phyloP scores from a whole-genome alignment of 1,139 yeast genomes.

The Pichia terricola region DNA sequence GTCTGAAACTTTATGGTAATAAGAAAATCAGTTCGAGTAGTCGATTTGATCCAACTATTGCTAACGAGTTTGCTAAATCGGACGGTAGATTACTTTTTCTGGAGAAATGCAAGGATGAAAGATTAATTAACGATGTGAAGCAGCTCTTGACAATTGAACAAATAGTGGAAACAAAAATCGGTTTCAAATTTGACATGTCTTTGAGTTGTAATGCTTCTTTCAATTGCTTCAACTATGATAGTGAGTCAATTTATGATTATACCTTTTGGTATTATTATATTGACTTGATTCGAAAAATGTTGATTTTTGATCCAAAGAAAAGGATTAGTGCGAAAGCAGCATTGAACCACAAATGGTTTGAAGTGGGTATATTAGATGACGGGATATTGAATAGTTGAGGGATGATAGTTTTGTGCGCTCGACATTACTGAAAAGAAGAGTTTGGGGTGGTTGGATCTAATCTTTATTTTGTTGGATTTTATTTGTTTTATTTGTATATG shows the following conservation, averaged over 20 bases:
- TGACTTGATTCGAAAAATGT: slow-evolving; percentile 52
- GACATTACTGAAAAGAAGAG: neutral
- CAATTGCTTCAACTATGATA: slow-evolving; percentile 13
- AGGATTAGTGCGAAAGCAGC: slow-evolving; percentile 64
- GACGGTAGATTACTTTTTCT: slow-evolving; percentile 24
- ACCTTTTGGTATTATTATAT: slow-evolving; percentile 71
- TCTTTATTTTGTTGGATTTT: neutral
- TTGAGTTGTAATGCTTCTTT: slow-evolving; percentile 26
- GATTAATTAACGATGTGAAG: slow-evolving; percentile 44
- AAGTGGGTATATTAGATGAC: slow-evolving; percentile 66
- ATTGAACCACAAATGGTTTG: slow-evolving; percentile 69
- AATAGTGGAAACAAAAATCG: slow-evolving; percentile 27
- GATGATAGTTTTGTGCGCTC: no score
- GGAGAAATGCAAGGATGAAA: slow-evolving; percentile 30
- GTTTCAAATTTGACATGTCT: slow-evolving; percentile 24
- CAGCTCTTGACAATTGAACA: slow-evolving; percentile 43
- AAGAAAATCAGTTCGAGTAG: slow-evolving; percentile 11
- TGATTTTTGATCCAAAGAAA: slow-evolving; percentile 54
- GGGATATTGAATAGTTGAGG: slow-evolving; percentile 26
- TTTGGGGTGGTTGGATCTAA: neutral
- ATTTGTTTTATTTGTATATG: no score
- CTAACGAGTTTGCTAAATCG: slow-evolving; percentile 21
- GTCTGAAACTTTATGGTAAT: slow-evolving; percentile 21
- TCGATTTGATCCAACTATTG: slow-evolving; percentile 18
- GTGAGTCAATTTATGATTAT: slow-evolving; percentile 36